Conservation (phyloP, 169 alveolate species). For the Eimeria brunetti region DNA sequence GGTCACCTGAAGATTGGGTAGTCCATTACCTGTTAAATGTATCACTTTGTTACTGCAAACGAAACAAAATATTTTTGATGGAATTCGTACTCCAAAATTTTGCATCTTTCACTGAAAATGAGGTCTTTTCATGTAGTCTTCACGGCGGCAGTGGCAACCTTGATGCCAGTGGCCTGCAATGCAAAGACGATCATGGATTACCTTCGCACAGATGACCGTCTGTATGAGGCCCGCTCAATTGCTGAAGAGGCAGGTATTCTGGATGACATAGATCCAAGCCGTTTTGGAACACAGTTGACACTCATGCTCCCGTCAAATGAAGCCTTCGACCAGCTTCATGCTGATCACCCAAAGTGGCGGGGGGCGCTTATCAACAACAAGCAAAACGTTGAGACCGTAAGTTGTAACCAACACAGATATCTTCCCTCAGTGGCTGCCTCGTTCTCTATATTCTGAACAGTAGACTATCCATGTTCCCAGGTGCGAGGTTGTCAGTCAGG, state of each 20-base stretch:
- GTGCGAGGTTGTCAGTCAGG: not conserved
- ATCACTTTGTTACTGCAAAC: conserved; percentile 14
- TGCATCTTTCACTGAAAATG: not conserved
- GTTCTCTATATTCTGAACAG: not conserved
- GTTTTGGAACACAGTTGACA: conserved; percentile 69
- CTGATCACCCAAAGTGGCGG: conserved; percentile 75
- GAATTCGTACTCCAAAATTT: not conserved
- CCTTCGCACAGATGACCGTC: conserved; percentile 63
- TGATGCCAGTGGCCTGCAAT: conserved; percentile 46
- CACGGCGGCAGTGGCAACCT: conserved; percentile 25
- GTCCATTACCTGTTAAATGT: not conserved
- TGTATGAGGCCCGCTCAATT: conserved; percentile 62
- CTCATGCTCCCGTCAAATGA: conserved; percentile 76
- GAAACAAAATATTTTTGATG: not conserved
- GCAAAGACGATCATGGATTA: conserved; percentile 70
- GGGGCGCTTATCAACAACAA: conserved; percentile 74
- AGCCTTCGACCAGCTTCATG: conserved; percentile 68
- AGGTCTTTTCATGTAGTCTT: not conserved
- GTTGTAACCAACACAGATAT: not conserved
- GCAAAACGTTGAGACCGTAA: conserved; percentile 72
- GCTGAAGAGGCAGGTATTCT: conserved; percentile 77
- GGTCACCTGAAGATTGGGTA: conserved; percentile 12
- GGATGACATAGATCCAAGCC: conserved; percentile 64
- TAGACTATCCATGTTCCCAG: not conserved
- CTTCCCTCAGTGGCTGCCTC: not conserved